Evolutionary conservation across 306 rosid genomes (phyloP).

Genomic region (Dalbergia cultrata): DNA sequence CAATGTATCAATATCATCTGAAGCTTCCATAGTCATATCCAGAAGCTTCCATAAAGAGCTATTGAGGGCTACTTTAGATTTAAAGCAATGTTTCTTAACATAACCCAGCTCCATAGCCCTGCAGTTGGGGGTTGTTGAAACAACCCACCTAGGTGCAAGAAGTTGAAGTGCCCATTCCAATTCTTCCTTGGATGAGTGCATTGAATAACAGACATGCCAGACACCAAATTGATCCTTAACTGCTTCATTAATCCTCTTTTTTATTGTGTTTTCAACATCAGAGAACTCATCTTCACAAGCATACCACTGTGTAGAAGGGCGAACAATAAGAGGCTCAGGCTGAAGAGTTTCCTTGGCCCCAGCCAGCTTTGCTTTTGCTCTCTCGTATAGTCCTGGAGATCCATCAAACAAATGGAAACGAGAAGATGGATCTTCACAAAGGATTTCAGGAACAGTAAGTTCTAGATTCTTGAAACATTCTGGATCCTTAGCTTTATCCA

Average conservation of each 20-base stretch:
- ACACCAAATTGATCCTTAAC: conserved; percentile 78
- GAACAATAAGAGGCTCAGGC: conserved; percentile 75
- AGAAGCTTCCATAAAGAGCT: conserved; percentile 69
- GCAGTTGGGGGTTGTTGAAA: conserved; percentile 87
- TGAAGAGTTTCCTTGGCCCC: conserved; percentile 61
- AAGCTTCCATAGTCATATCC: conserved; percentile 56
- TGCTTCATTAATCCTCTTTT: conserved; percentile 67
- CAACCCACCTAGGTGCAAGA: conserved; percentile 88
- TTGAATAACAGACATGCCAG: conserved; percentile 88
- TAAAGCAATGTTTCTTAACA: conserved; percentile 68
- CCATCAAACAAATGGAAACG: conserved; percentile 76
- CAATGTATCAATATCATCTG: conserved; percentile 43
- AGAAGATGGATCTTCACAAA: conserved; percentile 73
- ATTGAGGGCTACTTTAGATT: conserved; percentile 50
- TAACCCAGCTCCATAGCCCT: conserved; percentile 78
- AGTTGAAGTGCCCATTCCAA: conserved; percentile 84
- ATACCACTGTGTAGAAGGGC: conserved; percentile 90
- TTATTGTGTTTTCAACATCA: conserved; percentile 53
- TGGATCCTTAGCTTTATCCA: conserved; percentile 60
- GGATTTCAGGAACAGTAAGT: conserved; percentile 65
- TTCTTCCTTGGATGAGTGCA: conserved; percentile 87
- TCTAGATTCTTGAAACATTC: conserved; percentile 64
- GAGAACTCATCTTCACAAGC: conserved; percentile 62
- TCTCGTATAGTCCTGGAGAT: conserved; percentile 68
- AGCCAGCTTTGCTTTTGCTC: conserved; percentile 62